Evolutionary conservation across 495 filamentous ascomycete genomes (phyloP), one percentile per base, ranked within the genome.

Genomic region (Neurospora intermedia): DNA sequence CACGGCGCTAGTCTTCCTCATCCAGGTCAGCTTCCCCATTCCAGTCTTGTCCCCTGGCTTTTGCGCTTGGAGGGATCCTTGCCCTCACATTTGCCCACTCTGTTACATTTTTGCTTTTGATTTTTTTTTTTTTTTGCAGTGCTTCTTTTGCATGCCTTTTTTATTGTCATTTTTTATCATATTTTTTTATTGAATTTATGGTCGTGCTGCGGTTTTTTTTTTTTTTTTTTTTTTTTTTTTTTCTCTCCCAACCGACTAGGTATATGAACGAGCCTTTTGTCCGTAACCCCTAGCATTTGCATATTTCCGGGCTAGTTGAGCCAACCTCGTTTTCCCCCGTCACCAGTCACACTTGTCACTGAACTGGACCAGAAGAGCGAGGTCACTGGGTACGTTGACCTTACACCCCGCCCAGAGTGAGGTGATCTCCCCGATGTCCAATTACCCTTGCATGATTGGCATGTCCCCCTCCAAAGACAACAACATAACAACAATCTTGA

Each of bases 381-480:
- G 43, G 38, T 69, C 38, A 69, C 46, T 27, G 31, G 66, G 41
- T 74, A 69, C 31, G 40, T 40, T 42, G 15, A 35, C 48, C 48
- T 18, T 66, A 74, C 71, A 72, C 71, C 71, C 75, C 73, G 62
- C 72, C 70, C 27, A 48, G 54, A 35, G 27, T n/a, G 27, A 2
- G 54, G 54, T 66, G 27, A 66, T 66, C 54, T 69, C 69, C 70
- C 78, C 73, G 72, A 75, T 73, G 69, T 70, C 74, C 59, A 72
- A 46, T 73, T 43, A 78, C 78, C 78, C 80, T 82, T 82, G 77
- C 79, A 79, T 82, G 77, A 80, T 80, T 74, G 75, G 73, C 77
- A 75, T 78, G 73, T 69, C 73, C 54, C 54, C 54, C 54, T 69
- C 69, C 39, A 77, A 74, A 78, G 76, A 75, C 74, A 77, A 78